Conservation (phyloP, 176 grass and related monocot species). For the Oryza punctata region DNA sequence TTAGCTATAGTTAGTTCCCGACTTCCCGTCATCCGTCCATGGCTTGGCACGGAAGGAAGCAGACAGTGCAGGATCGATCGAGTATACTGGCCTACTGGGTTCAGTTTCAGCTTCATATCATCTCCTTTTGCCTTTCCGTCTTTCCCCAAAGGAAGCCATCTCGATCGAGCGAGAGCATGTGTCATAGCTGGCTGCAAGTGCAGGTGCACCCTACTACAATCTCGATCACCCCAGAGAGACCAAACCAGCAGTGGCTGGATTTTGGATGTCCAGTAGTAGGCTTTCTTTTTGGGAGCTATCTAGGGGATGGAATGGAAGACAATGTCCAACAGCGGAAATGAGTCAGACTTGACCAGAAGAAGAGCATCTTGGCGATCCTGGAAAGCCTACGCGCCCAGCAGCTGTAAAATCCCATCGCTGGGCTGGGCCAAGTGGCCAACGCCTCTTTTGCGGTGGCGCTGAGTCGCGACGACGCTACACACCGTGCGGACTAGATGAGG, state of each 20-base stretch:
- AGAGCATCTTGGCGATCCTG: background rate
- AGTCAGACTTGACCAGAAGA: background rate
- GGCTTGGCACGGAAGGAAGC: slow-evolving; percentile 47
- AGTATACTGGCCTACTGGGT: background rate
- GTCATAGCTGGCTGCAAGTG: background rate
- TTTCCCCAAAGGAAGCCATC: slow-evolving; percentile 32
- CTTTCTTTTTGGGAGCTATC: background rate
- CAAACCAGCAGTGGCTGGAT: background rate
- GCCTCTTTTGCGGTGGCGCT: background rate
- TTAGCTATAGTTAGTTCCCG: background rate
- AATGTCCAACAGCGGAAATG: background rate
- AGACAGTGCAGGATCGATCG: background rate
- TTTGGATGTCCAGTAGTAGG: background rate
- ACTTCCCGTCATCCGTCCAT: background rate
- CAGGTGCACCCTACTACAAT: slow-evolving; percentile 1
- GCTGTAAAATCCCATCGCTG: background rate
- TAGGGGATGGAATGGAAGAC: background rate
- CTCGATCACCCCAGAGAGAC: background rate
- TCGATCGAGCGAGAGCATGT: background rate
- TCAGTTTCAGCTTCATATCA: background rate
- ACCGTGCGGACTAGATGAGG: too few species aligned
- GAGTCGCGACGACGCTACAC: too few species aligned
- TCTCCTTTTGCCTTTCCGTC: slow-evolving; percentile 1
- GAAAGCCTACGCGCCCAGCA: background rate
- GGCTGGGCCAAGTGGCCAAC: background rate